These are phyloP conservation scores for Phaffomyces antillensis DNA, from an alignment of 805 yeast genomes.

Conservation along the genomic window DNA sequence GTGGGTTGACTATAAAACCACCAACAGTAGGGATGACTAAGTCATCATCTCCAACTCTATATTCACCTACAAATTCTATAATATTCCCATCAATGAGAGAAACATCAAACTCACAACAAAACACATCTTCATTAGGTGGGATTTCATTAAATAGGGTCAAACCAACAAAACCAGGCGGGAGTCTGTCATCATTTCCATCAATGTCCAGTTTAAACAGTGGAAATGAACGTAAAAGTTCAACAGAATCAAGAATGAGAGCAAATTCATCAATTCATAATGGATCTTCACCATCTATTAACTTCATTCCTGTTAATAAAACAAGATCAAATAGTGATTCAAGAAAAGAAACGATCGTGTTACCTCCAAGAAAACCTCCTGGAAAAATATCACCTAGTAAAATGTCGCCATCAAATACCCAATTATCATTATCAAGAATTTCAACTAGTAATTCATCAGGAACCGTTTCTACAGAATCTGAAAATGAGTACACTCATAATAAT, in stretches of 20 bases:
- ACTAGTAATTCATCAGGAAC: conserved; percentile 3
- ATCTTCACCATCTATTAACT: not conserved
- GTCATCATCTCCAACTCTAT: conserved; percentile 20
- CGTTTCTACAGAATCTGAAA: conserved; percentile 6
- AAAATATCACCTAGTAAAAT: conserved; percentile 4
- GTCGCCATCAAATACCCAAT: conserved; percentile 3
- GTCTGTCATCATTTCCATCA: conserved; percentile 19
- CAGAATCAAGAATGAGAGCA: conserved; percentile 8
- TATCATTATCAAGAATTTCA: conserved; percentile 6
- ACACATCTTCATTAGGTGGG: not conserved
- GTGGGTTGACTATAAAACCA: conserved; percentile 14
- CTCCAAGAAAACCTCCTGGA: conserved; percentile 8
- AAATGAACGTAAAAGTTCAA: conserved; percentile 7
- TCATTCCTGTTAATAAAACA: conserved; percentile 3
- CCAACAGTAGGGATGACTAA: conserved; percentile 11
- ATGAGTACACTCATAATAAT: not conserved
- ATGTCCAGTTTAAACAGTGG: conserved; percentile 16
- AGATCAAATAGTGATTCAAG: conserved; percentile 1
- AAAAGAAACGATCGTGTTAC: not conserved
- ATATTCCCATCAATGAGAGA: conserved; percentile 13
- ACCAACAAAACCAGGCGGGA: not conserved
- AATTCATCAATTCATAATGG: conserved; percentile 1
- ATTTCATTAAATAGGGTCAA: not conserved
- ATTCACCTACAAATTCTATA: conserved; percentile 17
- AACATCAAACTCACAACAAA: conserved; percentile 4